Percentiles rank a stretch among this genome's conserved stretches.
phyloP scores from a whole-genome alignment of 139 green algal genomes.

The Chlorella sp. region DNA sequence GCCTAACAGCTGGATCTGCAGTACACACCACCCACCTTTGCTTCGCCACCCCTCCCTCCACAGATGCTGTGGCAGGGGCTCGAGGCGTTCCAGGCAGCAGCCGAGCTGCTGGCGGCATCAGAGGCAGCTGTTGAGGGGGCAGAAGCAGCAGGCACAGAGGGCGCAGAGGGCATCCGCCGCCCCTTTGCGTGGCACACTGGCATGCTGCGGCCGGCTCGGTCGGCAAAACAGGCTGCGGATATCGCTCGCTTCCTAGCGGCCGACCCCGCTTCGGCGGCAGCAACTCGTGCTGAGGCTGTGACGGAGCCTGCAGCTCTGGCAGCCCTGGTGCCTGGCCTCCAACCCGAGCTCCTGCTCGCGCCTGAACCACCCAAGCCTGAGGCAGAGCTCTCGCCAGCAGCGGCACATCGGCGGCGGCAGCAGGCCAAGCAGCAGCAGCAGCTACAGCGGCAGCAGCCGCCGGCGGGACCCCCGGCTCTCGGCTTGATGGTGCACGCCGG shows the following conservation, averaged over 20 bases:
- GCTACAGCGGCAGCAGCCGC: not conserved
- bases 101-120: slow-evolving; percentile 56
- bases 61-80: slow-evolving; percentile 66
- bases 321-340: slow-evolving; percentile 31
- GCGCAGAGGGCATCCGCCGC: not conserved
- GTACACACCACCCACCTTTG: not conserved
- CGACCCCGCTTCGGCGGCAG: not conserved
- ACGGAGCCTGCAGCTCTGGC: slow-evolving; percentile 1
- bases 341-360: slow-evolving; percentile 10
- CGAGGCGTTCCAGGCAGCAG: slow-evolving; percentile 54
- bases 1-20: not conserved
- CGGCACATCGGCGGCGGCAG: slow-evolving; percentile 7
- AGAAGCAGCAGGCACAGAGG: slow-evolving; percentile 2
- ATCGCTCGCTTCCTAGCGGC: slow-evolving; percentile 32
- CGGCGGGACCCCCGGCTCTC: not conserved
- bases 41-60: not conserved
- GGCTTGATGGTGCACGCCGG: slow-evolving; percentile 11
- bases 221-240: slow-evolving; percentile 58
- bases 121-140: slow-evolving; percentile 29
- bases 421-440: not conserved
- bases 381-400: not conserved
- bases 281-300: slow-evolving; percentile 1
- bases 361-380: not conserved
- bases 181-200: slow-evolving; percentile 56
- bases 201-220: slow-evolving; percentile 54